Base-by-base conservation (phyloP, 2,329 filamentous ascomycete species). In the Paracorniculantispora psalliotae region DNA sequence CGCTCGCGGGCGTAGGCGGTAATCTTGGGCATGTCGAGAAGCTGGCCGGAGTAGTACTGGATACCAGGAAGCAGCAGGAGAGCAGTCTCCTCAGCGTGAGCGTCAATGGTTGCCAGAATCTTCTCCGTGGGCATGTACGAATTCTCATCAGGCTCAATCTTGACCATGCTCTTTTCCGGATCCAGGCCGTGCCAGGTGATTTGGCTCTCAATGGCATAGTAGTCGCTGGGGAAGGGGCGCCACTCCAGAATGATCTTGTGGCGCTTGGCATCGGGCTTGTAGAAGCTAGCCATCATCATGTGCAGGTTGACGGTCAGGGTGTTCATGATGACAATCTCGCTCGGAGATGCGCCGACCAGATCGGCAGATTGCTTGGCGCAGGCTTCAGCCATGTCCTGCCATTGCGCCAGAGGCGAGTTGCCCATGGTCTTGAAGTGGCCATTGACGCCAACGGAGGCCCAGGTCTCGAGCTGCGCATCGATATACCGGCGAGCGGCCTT, bases 21-120 rank as follows among this genome's bases (percentile, higher is more conserved):
- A 71, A 96, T 96, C 46, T 76, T 80, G 46, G 84, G 74, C 4
- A 97, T 92, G 71, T 96, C 91, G 65, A 96, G 89, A 59, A 89
- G 84, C 71, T 97, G 92, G 57, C 92, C 92, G 0, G 89, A 94
- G 75, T 96, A 96, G 77, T 92, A 97, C 70, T 97, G 92, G 44
- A 97, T 88, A 10, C 90, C 92, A 0, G 92, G 91, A 0, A 97
- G 83, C 4, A 96, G 81, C 1, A 96, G 75, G 9, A 97, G 74
- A 1, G 91, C 90, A 0, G 90, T 86, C 6, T 83, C 83, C 1
- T 84, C 79, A 48, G 88, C 89, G 68, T 96, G 87, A 61, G 85
- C 76, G 62, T 92, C 88, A 64, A 96, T 96, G 4, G 84, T 77
- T 8, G 81, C 78, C 10, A 94, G 78, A 43, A 96, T 89, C 63